Evolutionary conservation across 805 yeast genomes (phyloP).

Genomic region (Zygosaccharomyces kombuchaensis): DNA sequence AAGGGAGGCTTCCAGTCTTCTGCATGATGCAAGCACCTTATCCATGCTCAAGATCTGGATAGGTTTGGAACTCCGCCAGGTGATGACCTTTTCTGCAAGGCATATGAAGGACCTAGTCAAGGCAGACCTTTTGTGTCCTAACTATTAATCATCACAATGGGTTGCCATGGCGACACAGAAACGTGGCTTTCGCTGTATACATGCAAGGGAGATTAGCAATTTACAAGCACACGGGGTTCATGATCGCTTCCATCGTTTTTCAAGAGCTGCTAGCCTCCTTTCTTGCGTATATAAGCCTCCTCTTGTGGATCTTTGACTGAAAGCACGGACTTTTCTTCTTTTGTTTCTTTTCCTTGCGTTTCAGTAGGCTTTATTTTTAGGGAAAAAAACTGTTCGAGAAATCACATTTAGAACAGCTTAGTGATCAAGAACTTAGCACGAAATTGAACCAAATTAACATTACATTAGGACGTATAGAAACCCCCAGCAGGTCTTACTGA

Average conservation of each 20-base stretch:
- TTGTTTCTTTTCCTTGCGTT: neutral
- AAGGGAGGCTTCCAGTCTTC: slow-evolving; percentile 59
- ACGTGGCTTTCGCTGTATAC: neutral
- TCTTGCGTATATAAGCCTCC: neutral
- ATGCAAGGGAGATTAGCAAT: neutral
- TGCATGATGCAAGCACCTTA: slow-evolving; percentile 54
- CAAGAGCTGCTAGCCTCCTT: neutral
- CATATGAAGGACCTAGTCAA: slow-evolving; percentile 59
- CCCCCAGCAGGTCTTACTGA: neutral
- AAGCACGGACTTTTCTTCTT: neutral
- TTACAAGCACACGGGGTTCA: neutral
- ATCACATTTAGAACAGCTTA: neutral
- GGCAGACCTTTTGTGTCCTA: slow-evolving; percentile 64
- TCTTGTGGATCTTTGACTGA: neutral
- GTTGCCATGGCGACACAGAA: neutral
- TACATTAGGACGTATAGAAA: neutral
- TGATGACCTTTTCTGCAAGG: slow-evolving; percentile 75
- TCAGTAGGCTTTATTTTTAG: neutral
- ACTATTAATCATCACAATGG: slow-evolving; percentile 37
- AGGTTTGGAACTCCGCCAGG: slow-evolving; percentile 82
- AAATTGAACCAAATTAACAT: neutral
- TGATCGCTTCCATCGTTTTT: neutral
- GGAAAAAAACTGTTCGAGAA: neutral
- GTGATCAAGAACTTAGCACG: neutral
- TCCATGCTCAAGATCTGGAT: slow-evolving; percentile 90